A percentile compares a stretch with the other conserved stretches of the same genome.
phyloP scores from a whole-genome alignment of 2,329 filamentous ascomycete genomes.

The Exophiala xenobiotica region DNA sequence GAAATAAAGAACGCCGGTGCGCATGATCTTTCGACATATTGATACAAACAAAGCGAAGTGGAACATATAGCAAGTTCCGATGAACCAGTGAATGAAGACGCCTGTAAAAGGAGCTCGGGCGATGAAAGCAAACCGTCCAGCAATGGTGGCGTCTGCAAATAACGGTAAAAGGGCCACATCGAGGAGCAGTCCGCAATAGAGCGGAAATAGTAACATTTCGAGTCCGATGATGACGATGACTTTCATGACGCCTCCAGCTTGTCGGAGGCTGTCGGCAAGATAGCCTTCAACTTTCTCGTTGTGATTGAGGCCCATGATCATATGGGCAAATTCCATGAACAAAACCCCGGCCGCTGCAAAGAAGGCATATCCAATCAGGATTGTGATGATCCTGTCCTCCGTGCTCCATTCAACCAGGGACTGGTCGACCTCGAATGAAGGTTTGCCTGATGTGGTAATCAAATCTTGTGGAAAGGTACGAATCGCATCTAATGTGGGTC shows the following conservation, averaged over 20 bases:
- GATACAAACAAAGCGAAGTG: slow-evolving; percentile 98
- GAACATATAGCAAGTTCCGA: slow-evolving; percentile 99
- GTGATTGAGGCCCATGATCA: slow-evolving; percentile 60
- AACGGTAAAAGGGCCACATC: slow-evolving; percentile 86
- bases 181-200: slow-evolving; percentile 90
- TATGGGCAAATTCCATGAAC: slow-evolving; percentile 72
- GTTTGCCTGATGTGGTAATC: background rate
- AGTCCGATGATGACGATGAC: slow-evolving; percentile 98
- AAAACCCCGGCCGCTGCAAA: slow-evolving; percentile 71
- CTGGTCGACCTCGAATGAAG: slow-evolving; percentile 43
- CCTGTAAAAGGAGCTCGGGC: slow-evolving; percentile 79
- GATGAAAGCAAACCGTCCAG: slow-evolving; percentile 76
- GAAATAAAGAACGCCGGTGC: slow-evolving; percentile 92
- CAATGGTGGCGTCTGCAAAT: slow-evolving; percentile 76
- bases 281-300: slow-evolving; percentile 66
- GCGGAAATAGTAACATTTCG: slow-evolving; percentile 95
- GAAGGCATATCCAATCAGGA: slow-evolving; percentile 76
- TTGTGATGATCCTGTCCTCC: slow-evolving; percentile 69
- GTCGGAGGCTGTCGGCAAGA: slow-evolving; percentile 78
- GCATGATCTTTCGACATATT: slow-evolving; percentile 98
- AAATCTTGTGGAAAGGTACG: slow-evolving; percentile 9
- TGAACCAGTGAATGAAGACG: slow-evolving; percentile 97
- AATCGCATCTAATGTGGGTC: background rate
- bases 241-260: slow-evolving; percentile 95
- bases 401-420: slow-evolving; percentile 67